Conservation (phyloP, 352 stramenopile genomes). For the Phytopythium litorale region DNA sequence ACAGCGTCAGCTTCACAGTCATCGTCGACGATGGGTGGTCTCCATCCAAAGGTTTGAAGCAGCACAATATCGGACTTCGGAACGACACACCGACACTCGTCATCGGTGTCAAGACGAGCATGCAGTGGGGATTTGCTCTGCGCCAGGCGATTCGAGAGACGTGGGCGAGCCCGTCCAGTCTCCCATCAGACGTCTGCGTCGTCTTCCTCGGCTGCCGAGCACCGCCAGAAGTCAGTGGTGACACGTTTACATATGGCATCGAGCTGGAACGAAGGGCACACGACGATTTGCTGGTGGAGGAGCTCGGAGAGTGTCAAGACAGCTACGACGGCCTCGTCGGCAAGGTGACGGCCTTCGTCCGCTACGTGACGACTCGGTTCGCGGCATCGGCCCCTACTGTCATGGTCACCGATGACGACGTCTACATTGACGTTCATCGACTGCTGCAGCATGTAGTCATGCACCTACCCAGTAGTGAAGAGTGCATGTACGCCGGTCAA, state of each 20-base stretch:
- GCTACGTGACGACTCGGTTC: constrained; percentile 16
- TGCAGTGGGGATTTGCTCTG: constrained; percentile 10
- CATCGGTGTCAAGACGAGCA: constrained; percentile 39
- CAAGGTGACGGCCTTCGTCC: constrained; percentile 48
- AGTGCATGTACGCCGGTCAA: constrained; percentile 29
- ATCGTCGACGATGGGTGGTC: neutral
- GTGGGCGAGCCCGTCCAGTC: constrained; percentile 13
- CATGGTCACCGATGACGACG: constrained; percentile 64
- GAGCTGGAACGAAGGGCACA: neutral
- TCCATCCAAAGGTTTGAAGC: neutral
- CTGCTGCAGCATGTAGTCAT: constrained; percentile 8
- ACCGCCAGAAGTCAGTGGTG: neutral
- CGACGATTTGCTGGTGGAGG: constrained; percentile 34
- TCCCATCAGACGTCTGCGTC: neutral
- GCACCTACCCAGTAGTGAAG: neutral
- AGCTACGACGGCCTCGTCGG: constrained; percentile 34
- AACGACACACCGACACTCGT: constrained; percentile 9
- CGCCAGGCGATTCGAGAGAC: constrained; percentile 26
- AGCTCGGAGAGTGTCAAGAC: constrained; percentile 40
- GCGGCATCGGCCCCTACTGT: constrained; percentile 15
- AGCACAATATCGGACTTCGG: neutral
- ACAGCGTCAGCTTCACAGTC: neutral
- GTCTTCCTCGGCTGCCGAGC: constrained; percentile 1
- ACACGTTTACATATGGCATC: neutral
- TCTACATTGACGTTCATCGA: constrained; percentile 36